Percentiles rank a stretch among this genome's conserved stretches.
Conservation (phyloP, 306 rosid genomes). For the Vigna mungo region DNA sequence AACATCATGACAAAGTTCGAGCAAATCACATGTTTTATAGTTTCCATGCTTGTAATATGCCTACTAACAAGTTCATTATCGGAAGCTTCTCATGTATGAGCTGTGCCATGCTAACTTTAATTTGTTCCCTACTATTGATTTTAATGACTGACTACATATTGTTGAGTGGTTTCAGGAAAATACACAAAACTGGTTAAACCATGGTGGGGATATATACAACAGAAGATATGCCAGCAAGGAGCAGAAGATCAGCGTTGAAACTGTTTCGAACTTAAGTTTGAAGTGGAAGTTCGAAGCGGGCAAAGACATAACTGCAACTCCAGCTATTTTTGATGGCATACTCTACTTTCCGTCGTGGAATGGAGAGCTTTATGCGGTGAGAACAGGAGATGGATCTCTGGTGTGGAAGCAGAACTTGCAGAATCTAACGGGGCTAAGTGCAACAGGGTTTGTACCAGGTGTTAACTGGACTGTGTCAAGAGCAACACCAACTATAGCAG, state of each 20-base stretch:
- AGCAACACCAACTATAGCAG: constrained; percentile 59
- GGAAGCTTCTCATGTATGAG: constrained; percentile 22
- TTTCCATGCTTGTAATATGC: constrained; percentile 15
- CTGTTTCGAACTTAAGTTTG: constrained; percentile 40
- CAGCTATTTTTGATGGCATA: constrained; percentile 51
- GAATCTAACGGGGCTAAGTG: constrained; percentile 51
- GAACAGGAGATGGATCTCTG: constrained; percentile 34
- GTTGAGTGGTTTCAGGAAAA: constrained; percentile 12
- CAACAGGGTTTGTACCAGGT: constrained; percentile 45
- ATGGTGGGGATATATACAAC: constrained; percentile 67
- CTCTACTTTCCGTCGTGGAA: constrained; percentile 76
- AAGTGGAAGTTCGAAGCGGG: constrained; percentile 69
- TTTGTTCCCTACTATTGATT: background rate
- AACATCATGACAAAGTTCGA: background rate
- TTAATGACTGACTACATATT: background rate
- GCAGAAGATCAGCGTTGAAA: constrained; percentile 56
- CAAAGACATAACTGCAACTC: constrained; percentile 63
- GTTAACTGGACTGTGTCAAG: constrained; percentile 56
- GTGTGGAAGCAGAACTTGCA: constrained; percentile 47
- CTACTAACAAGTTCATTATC: constrained; percentile 15
- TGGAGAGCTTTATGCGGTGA: constrained; percentile 61
- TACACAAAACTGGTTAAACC: constrained; percentile 64
- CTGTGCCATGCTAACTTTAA: background rate
- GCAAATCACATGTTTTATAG: background rate
- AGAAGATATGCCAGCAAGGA: constrained; percentile 68